These are phyloP conservation scores for Exophiala sp. DNA, from an alignment of 2,329 filamentous ascomycete species.

Conservation along the genomic window DNA sequence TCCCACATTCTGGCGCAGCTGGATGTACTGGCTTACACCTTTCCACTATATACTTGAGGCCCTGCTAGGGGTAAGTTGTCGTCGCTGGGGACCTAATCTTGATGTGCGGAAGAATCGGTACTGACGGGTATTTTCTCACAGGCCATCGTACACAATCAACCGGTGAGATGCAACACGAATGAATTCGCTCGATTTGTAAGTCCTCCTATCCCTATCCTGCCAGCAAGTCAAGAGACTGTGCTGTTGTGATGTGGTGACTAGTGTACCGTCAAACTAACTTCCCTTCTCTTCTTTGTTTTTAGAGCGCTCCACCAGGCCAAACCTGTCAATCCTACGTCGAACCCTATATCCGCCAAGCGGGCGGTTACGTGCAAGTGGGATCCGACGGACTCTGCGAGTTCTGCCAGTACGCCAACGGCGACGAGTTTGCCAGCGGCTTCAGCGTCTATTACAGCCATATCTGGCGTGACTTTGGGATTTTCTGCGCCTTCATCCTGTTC, in stretches of 20 bases:
- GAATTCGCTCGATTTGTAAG: conserved; percentile 49
- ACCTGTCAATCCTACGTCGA: conserved; percentile 57
- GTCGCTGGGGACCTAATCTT: too few relatives aligned
- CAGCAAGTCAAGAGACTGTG: too few relatives aligned
- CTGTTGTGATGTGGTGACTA: too few relatives aligned
- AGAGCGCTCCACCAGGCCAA: conserved; percentile 53
- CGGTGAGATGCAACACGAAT: conserved; percentile 60
- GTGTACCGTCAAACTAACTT: too few relatives aligned
- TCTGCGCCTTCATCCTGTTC: conserved; percentile 65
- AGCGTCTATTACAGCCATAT: conserved; percentile 53
- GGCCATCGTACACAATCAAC: conserved; percentile 58
- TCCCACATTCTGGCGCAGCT: conserved; percentile 59
- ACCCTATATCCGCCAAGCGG: conserved; percentile 46
- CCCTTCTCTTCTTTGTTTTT: conserved; percentile 40
- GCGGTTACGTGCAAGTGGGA: conserved; percentile 45
- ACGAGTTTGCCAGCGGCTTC: conserved; percentile 41
- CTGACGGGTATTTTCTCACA: conserved; percentile 1
- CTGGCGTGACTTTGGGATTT: conserved; percentile 80
- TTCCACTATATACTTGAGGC: conserved; percentile 74
- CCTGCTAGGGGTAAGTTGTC: conserved; percentile 60
- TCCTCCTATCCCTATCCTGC: too few relatives aligned
- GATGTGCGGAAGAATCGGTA: background rate
- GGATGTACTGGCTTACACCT: conserved; percentile 67
- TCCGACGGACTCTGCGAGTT: conserved; percentile 46
- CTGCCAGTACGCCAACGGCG: conserved; percentile 34